Base-by-base conservation (phyloP, 2,329 filamentous ascomycete genomes). In the Verticillium albo-atrum region DNA sequence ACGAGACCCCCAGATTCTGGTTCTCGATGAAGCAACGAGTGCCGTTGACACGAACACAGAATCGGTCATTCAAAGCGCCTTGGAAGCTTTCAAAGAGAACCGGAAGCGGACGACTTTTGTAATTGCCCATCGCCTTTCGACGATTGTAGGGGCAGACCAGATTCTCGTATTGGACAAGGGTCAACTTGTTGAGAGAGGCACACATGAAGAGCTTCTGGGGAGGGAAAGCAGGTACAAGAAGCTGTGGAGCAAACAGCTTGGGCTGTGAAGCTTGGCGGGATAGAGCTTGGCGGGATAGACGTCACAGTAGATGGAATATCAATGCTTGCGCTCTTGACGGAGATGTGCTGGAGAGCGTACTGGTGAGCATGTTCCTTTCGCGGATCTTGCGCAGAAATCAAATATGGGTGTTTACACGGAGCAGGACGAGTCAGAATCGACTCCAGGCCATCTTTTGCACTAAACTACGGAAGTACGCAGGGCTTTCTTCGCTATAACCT, bases 11-110 rank as follows among this genome's bases (percentile, higher is more conserved):
- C 86, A 90, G 59, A 87, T 93, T 61, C 85, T 94, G 10, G 80
- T 94, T 42, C 80, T 94, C 1, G 90, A 94, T 64, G 90, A 93
- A 71, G 88, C 90, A 1, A 92, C 91, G 4, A 91, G 89, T 37
- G 87, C 90, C 6, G 87, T 94, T 60, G 87, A 91, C 62, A 88
- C 87, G 0, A 84, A 87, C 34, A 89, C 86, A 1, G 87, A 89
- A 70, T 83, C 85, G 58, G 83, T 85, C 64, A 89, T 89, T 53
- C 87, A 89, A 65, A 76, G 82, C 32, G 87, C 86, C 0, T 80
- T 89, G 57, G 76, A 75, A 60, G 77, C 76, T 55, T 76, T 89
- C 7, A 87, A 84, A 62, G 75, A 82, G 60, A 83, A 50, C 25
- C 42, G 42, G 10, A 50, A 81, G 2, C 83, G 86, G 26, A 89